These are phyloP conservation scores for Globisporangium echinulatum DNA, from an alignment of 352 stramenopile genomes.

Conservation along the genomic window DNA sequence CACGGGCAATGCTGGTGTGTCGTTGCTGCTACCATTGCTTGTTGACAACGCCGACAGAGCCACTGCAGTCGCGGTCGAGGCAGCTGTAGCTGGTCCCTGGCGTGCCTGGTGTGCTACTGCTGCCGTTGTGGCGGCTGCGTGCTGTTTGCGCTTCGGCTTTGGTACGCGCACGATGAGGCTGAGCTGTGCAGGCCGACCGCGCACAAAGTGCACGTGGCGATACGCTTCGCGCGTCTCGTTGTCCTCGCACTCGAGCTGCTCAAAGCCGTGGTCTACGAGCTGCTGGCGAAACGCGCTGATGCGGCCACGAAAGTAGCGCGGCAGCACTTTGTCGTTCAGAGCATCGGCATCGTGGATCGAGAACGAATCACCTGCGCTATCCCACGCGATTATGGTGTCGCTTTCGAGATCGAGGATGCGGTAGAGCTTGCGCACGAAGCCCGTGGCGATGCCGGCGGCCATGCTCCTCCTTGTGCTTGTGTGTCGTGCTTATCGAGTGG, in stretches of 20 bases:
- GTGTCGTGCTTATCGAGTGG: not conserved
- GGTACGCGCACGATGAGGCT: slow-evolving; percentile 47
- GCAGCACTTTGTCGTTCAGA: slow-evolving; percentile 53
- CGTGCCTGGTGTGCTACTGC: slow-evolving; percentile 2
- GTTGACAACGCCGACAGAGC: too few species aligned
- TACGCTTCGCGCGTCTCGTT: slow-evolving; percentile 49
- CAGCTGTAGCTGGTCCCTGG: not conserved
- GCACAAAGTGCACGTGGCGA: slow-evolving; percentile 44
- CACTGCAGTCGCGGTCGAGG: not conserved
- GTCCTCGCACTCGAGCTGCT: slow-evolving; percentile 54
- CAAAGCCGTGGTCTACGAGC: slow-evolving; percentile 67
- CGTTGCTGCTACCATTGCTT: not conserved
- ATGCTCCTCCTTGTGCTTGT: slow-evolving; percentile 7
- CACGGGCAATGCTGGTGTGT: not conserved
- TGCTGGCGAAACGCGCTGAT: slow-evolving; percentile 73
- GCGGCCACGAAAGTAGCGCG: slow-evolving; percentile 61
- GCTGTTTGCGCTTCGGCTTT: slow-evolving; percentile 7
- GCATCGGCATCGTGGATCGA: slow-evolving; percentile 54
- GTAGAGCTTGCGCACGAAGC: slow-evolving; percentile 81
- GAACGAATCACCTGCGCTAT: slow-evolving; percentile 47
- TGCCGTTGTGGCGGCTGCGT: not conserved
- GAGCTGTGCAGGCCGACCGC: slow-evolving; percentile 39
- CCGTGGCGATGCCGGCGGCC: slow-evolving; percentile 54
- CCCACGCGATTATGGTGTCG: slow-evolving; percentile 53
- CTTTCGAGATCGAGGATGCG: slow-evolving; percentile 73